phyloP scores from a whole-genome alignment of 2,329 filamentous ascomycete species.

The Aspergillus ruber region DNA sequence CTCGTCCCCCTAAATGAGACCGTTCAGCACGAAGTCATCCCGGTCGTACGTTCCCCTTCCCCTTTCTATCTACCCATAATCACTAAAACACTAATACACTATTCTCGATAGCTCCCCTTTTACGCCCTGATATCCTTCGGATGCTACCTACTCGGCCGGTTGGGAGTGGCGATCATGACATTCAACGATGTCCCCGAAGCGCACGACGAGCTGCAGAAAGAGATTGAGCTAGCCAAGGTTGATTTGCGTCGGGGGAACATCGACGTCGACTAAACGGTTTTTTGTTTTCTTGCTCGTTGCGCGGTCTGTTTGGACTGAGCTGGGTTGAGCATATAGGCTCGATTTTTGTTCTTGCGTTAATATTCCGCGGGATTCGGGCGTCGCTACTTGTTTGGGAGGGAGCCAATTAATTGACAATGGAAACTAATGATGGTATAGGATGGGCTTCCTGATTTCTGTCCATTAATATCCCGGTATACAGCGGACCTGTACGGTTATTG shows the following conservation, averaged over 20 bases:
- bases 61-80: neutral
- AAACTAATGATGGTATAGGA: neutral
- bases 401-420: neutral
- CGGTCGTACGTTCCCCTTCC: constrained; percentile 60
- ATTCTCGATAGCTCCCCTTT: constrained; percentile 66
- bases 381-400: neutral
- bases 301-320: neutral
- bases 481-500: no score
- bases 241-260: constrained; percentile 38
- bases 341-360: neutral
- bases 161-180: constrained; percentile 86
- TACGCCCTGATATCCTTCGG: constrained; percentile 89
- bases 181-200: constrained; percentile 95
- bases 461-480: no score
- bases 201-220: constrained; percentile 77
- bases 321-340: neutral
- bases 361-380: constrained; percentile 1
- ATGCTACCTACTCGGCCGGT: constrained; percentile 82
- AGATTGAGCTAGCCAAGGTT: constrained; percentile 56
- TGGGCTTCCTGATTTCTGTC: no score
- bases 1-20: constrained; percentile 72
- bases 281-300: neutral
- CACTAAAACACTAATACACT: neutral
- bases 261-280: constrained; percentile 33
- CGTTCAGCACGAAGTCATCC: constrained; percentile 78